These are phyloP conservation scores for Lodderomyces metapsilosis DNA, from an alignment of 1,139 yeast genomes.

Conservation along the genomic window DNA sequence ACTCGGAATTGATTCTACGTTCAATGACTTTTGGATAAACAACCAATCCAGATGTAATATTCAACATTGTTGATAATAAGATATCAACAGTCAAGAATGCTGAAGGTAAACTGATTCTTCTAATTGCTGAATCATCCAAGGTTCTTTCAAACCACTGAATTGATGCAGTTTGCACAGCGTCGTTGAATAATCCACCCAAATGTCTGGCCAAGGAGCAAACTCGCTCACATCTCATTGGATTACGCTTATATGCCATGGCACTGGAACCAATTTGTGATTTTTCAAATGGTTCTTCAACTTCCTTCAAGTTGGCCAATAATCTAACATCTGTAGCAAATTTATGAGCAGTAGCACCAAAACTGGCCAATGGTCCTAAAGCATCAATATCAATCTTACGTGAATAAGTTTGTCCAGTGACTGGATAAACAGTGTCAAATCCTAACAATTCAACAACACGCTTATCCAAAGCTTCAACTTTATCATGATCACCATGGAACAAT, in stretches of 20 bases:
- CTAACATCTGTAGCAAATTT: slow-evolving; percentile 97
- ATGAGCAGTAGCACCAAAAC: slow-evolving; percentile 95
- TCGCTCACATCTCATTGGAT: slow-evolving; percentile 99
- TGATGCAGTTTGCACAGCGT: slow-evolving; percentile 93
- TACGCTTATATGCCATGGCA: slow-evolving; percentile 99
- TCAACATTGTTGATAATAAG: slow-evolving; percentile 81
- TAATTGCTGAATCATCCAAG: slow-evolving; percentile 94
- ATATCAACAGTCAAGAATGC: slow-evolving; percentile 97
- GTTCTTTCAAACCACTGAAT: slow-evolving; percentile 99
- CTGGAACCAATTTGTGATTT: slow-evolving; percentile 96
- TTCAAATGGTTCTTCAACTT: slow-evolving; percentile 97
- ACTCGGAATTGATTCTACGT: slow-evolving; percentile 90
- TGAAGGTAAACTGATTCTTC: slow-evolving; percentile 95
- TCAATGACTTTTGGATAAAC: slow-evolving; percentile 98
- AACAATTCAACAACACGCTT: slow-evolving; percentile 87
- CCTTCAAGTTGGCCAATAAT: slow-evolving; percentile 93
- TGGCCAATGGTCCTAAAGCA: slow-evolving; percentile 86
- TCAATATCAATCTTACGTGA: slow-evolving; percentile 97
- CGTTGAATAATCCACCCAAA: slow-evolving; percentile 85
- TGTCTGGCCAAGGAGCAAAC: slow-evolving; percentile 97
- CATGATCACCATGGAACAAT: slow-evolving; percentile 94
- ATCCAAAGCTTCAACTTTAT: slow-evolving; percentile 89
- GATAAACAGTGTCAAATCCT: slow-evolving; percentile 93
- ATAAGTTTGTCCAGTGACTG: slow-evolving; percentile 98
- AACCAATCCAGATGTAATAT: slow-evolving; percentile 91